Evolutionary conservation across 495 filamentous ascomycete genomes (phyloP).

Genomic region (Neurospora sp.): DNA sequence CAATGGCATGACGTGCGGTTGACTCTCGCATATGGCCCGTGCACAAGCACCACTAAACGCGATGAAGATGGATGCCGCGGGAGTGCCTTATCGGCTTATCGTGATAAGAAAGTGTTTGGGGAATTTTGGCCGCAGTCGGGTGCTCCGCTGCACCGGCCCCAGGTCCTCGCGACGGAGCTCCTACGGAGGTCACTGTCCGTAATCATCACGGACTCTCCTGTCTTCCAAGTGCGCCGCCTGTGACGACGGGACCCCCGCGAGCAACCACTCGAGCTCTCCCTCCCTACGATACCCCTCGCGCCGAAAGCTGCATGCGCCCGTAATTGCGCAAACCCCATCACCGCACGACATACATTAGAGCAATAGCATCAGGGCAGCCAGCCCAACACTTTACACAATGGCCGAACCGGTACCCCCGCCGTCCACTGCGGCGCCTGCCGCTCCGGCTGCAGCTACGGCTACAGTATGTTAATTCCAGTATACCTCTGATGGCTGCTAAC

Average conservation of each 20-base stretch:
- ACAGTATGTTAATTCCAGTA: constrained; percentile 6
- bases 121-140: constrained; percentile 3
- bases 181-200: not conserved
- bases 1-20: not conserved
- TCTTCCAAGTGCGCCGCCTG: not conserved
- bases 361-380: not conserved
- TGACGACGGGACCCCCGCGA: not conserved
- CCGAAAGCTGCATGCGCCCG: not conserved
- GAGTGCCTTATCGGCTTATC: constrained; percentile 4
- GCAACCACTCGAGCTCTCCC: not conserved
- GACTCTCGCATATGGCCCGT: constrained; percentile 1
- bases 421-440: not conserved
- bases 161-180: not conserved
- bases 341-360: not conserved
- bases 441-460: constrained; percentile 6
- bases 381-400: not conserved
- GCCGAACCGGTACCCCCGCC: not conserved
- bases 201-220: not conserved
- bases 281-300: not conserved
- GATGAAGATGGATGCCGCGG: not conserved
- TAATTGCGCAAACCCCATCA: not conserved
- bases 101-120: constrained; percentile 6
- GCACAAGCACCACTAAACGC: not conserved
- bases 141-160: not conserved
- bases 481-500: constrained; percentile 6